Base-by-base conservation (phyloP, 2,329 filamentous ascomycete species). In the Aspergillus sergii region DNA sequence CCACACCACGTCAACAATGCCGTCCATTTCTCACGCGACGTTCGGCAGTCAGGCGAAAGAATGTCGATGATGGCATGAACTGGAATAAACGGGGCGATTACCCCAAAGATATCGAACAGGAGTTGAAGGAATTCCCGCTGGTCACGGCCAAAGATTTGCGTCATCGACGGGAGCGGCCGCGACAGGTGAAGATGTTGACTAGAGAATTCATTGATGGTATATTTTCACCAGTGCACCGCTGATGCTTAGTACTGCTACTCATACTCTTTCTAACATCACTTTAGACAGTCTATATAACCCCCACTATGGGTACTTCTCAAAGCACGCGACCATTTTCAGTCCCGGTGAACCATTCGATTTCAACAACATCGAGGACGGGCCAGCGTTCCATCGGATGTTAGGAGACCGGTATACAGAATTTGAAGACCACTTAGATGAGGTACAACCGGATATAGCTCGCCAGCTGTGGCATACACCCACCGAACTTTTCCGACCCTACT, bases 401-500 rank as follows among this genome's bases (percentile, higher is more conserved):
- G 89, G 92, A 46, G 83, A 89, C 68, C 88, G 93, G 66, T 99
- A 98, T 77, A 91, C 88, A 54, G 88, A 92, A 68, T 98, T 99
- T 73, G 95, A 99, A 79, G 93, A 98, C 75, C 82, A 83, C 26
- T 86, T 99, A 62, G 96, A 99, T 76, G 86, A 85, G 53, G 84
- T 86, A 63, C 83, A 89, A 26, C 86, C 86, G 54, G 87, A 92
- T 81, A 88, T 91, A 55, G 90, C 92, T 46, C 88, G 95, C 11
- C 95, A 99, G 81, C 84, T 99, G 53, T 99, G 95, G 95, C 96
- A 99, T 78, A 99, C 95, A 14, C 95, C 96, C 0, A 99, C 95
- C 0, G 95, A 99, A 81, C 88, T 99, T 23, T 99, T 99, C 81
- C 88, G 92, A 36, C 95, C 96, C 0, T 96, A 94, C 80, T 99